These are phyloP conservation scores for Umbilicus rupestris DNA, from an alignment of 164 flowering plant genomes.

Conservation along the genomic window DNA sequence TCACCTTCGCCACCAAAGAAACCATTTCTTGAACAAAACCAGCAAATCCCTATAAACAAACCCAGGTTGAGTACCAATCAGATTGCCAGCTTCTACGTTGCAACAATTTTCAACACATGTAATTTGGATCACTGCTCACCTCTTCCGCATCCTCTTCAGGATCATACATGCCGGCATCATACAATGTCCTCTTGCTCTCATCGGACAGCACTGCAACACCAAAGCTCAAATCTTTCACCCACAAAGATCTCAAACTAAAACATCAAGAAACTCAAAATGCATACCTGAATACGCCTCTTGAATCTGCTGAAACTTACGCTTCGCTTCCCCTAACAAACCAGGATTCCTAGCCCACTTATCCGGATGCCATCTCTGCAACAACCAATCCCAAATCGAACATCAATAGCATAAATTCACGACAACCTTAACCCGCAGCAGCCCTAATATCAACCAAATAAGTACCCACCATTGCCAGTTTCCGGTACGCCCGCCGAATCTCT, in stretches of 20 bases:
- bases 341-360: conserved; percentile 60
- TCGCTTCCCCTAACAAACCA: conserved; percentile 45
- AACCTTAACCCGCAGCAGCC: too few relatives aligned
- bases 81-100: too few relatives aligned
- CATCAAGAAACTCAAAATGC: too few relatives aligned
- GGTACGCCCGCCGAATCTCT: conserved; percentile 48
- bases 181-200: conserved; percentile 46
- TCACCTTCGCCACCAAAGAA: conserved; percentile 34
- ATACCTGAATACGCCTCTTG: conserved; percentile 87
- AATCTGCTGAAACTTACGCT: conserved; percentile 69
- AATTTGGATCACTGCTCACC: conserved; percentile 23
- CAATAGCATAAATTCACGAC: too few relatives aligned
- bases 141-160: conserved; percentile 53
- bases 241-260: not conserved
- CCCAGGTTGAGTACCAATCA: too few relatives aligned
- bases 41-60: conserved; percentile 35
- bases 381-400: not conserved
- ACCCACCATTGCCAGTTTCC: conserved; percentile 45
- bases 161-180: conserved; percentile 65
- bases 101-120: not conserved
- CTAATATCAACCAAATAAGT: not conserved
- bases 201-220: conserved; percentile 55
- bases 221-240: not conserved
- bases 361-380: conserved; percentile 84
- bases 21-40: conserved; percentile 54